Evolutionary conservation across 164 flowering plant species (phyloP).

Genomic region (Euptelea pleiosperma): DNA sequence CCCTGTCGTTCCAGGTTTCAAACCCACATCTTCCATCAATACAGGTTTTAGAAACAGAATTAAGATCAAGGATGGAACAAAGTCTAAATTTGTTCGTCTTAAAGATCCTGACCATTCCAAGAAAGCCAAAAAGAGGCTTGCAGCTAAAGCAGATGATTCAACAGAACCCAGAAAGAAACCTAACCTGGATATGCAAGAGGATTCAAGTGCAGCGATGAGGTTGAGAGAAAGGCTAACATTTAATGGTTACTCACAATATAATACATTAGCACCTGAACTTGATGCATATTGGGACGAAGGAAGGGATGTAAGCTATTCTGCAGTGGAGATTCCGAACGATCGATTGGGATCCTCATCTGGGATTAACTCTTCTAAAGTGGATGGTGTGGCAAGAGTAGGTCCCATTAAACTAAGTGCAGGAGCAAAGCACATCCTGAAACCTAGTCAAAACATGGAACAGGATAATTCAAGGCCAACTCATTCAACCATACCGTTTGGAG

Average conservation of each 20-base stretch:
- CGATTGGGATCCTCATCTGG: conserved; percentile 10
- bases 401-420: conserved; percentile 57
- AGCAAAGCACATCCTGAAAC: conserved; percentile 58
- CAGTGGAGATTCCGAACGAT: conserved; percentile 13
- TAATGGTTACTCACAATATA: conserved; percentile 6
- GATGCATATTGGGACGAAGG: conserved; percentile 19
- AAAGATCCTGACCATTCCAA: conserved; percentile 19
- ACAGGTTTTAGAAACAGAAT: conserved; percentile 17
- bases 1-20: conserved; percentile 29
- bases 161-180: conserved; percentile 28
- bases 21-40: conserved; percentile 17
- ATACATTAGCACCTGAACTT: conserved; percentile 14
- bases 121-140: conserved; percentile 40
- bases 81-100: conserved; percentile 17
- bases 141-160: conserved; percentile 19
- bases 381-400: conserved; percentile 33
- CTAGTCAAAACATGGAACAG: conserved; percentile 32
- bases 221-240: conserved; percentile 1
- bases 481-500: conserved; percentile 38
- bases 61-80: conserved; percentile 24
- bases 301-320: conserved; percentile 10
- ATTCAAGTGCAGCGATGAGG: conserved; percentile 13
- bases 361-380: conserved; percentile 18
- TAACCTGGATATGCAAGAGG: conserved; percentile 24
- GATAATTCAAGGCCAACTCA: conserved; percentile 35